Conservation (phyloP, 2,329 filamentous ascomycete species). For the Grosmannia penicillata region DNA sequence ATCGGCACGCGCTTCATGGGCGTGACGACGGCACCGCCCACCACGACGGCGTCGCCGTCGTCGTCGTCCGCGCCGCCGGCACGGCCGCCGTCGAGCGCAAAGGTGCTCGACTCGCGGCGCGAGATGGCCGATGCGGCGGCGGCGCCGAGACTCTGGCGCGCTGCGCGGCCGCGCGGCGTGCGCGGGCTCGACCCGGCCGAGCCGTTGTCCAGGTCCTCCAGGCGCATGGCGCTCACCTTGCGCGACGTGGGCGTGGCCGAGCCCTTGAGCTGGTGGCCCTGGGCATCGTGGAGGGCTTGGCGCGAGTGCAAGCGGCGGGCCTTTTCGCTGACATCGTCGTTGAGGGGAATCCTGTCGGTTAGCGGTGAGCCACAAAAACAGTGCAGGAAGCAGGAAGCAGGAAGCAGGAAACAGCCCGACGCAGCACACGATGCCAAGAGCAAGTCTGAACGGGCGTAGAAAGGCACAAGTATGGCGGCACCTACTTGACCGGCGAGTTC, state of each 20-base stretch:
- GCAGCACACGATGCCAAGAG: no score
- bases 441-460: no score
- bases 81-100: not conserved
- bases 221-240: conserved; percentile 40
- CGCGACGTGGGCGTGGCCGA: conserved; percentile 57
- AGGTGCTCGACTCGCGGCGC: not conserved
- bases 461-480: conserved; percentile 6
- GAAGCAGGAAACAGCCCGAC: no score
- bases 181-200: conserved; percentile 30
- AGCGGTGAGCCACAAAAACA: no score
- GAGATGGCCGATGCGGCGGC: conserved; percentile 8
- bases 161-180: conserved; percentile 21
- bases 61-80: conserved; percentile 11
- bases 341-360: conserved; percentile 65
- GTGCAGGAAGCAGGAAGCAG: no score
- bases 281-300: conserved; percentile 75
- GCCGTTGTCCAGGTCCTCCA: conserved; percentile 42
- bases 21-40: conserved; percentile 53
- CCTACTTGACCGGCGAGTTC: conserved; percentile 43
- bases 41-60: conserved; percentile 40
- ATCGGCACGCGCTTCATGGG: conserved; percentile 94
- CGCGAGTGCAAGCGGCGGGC: conserved; percentile 75
- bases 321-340: conserved; percentile 89
- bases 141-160: conserved; percentile 11
- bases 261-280: conserved; percentile 82